Evolutionary conservation across 768 basidiomycete species (phyloP), one percentile per base, ranked within the genome.

Genomic region (Kwoniella dejecticola): DNA sequence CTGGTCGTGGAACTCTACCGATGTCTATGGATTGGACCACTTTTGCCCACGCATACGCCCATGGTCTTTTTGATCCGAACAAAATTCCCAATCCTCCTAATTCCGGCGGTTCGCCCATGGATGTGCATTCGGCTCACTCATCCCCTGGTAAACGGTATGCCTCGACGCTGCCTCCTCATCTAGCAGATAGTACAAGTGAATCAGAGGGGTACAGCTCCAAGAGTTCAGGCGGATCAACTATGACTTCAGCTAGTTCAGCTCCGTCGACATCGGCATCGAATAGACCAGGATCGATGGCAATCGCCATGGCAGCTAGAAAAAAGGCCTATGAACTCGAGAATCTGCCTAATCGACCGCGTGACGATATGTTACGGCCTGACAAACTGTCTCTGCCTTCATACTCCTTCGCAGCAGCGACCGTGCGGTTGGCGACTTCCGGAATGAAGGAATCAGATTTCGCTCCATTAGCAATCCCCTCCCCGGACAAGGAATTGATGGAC

Each of bases 401-500:
- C 53, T 67, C 67, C 17, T 61, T 72, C 13, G 75, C 70, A 0
- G 77, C 77, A 1, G 77, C 77, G 0, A 74, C 75, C 1, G 71
- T 76, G 11, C 63, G 74, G 17, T 69, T 78, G 65, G 77, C 74
- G 0, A 64, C 74, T 6, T 57, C 67, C 4, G 40, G 50, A 3
- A 57, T 75, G 4, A 47, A 56, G 6, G 52, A 70, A 7, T 50
- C 61, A 10, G 86, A 90, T 68, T 86, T 97, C 56, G 87, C 90
- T 0, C 93, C 93, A 0, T 82, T 97, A 24, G 87, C 90, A 0
- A 83, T 94, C 0, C 92, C 93, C 1, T 90, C 88, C 11, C 93
- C 93, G 0, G 93, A 97, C 73, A 87, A 89, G 68, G 93, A 96
- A 73, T 84, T 95, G 24, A 88, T 88, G 10, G 93, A 96, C 78